Base-by-base conservation (phyloP, 345 rosid species). In the Eucalyptus brandiana region DNA sequence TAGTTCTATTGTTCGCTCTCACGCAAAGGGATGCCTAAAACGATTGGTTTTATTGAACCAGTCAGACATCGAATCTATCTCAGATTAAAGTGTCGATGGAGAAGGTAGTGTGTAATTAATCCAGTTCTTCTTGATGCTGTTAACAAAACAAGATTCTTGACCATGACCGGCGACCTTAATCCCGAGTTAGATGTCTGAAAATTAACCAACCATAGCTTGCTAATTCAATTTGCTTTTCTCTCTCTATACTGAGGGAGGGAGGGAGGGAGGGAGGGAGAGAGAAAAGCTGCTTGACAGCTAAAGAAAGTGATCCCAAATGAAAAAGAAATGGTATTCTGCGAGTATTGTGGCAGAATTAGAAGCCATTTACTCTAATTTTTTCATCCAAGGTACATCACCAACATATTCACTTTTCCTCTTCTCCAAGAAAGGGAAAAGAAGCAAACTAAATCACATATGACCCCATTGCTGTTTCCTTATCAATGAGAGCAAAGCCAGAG, bases 401-500 rank as follows among this genome's bases (percentile, higher is more conserved):
- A 37, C 83, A 19, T 76, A 76, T 21, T 76, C 30, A 76, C 85
- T 76, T 40, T 76, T 40, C 13, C 7, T 21, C 42, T 76, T 21
- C 2, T 37, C 85, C 47, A 76, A 76, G 47, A 76, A 76, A 76
- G 85, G 1, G 30, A 40, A 23, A 23, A 76, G 81, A 76, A 76
- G 85, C 85, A 76, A 76, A 40, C 85, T 76, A 40, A 23, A 76
- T 76, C 24, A 4, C 85, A 6, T 3, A 11, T 76, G 40, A 4
- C 21, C 76, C 1, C 34, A 65, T 65, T 65, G 18, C 76, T 3
- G 76, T 65, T n/a, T 40, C 47, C 85, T 40, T 6, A 40, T 76
- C 47, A 76, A 88, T 48, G 90, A 88, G 95, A 96, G 58, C 93
- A 93, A 50, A 91, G 42, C 97, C 98, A 95, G 24, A 94, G 97